Percentiles rank a stretch among this genome's conserved stretches.
These are phyloP conservation scores for Spergularia marina DNA, from an alignment of 148 eudicot species.

Conservation along the genomic window DNA sequence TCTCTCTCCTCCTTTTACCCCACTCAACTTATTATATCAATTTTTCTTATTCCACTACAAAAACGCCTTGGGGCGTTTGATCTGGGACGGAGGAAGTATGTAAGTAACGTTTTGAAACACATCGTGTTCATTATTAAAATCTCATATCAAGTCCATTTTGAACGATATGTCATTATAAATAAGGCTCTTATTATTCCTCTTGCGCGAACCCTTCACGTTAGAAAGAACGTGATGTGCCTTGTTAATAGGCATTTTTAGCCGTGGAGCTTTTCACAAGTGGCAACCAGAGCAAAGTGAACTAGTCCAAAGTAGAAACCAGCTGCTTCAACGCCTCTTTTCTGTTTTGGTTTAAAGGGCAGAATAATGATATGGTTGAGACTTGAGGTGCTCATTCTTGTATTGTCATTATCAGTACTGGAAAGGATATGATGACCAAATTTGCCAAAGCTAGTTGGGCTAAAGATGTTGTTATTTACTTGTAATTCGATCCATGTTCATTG, in stretches of 20 bases:
- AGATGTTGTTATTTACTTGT: not conserved
- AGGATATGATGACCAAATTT: not conserved
- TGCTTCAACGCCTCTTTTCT: not conserved
- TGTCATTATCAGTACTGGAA: constrained; percentile 2
- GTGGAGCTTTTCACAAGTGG: not conserved
- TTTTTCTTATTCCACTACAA: too few species aligned
- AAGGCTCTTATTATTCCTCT: too few species aligned
- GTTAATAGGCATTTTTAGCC: not conserved
- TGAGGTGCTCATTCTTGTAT: constrained; percentile 6
- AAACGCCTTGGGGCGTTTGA: too few species aligned
- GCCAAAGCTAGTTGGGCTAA: not conserved
- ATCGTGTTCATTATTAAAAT: too few species aligned
- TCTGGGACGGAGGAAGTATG: too few species aligned
- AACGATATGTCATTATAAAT: too few species aligned
- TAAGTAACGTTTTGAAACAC: too few species aligned
- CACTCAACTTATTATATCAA: too few species aligned
- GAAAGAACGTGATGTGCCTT: too few species aligned
- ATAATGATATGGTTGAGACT: not conserved
- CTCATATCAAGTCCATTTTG: too few species aligned
- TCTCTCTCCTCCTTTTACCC: too few species aligned
- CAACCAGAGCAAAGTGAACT: not conserved
- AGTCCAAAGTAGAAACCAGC: not conserved
- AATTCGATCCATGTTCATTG: not conserved
- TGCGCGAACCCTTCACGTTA: too few species aligned
- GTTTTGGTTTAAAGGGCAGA: not conserved